Percentiles rank a stretch among this genome's conserved stretches.
These are phyloP conservation scores for Metschnikowia baotianmanensis DNA, from an alignment of 805 yeast species.

Conservation along the genomic window DNA sequence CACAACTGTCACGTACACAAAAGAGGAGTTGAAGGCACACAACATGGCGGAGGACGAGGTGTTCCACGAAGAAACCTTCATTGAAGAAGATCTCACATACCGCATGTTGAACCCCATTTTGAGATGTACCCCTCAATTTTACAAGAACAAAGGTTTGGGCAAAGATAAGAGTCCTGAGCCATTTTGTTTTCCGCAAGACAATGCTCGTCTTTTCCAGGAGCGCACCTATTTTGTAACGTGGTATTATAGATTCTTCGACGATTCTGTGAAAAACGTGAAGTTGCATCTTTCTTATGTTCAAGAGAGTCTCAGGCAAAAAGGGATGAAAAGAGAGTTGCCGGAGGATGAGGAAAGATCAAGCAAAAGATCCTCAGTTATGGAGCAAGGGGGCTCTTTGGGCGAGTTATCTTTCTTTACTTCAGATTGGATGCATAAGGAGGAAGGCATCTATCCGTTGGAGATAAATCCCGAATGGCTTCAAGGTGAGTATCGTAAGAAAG, in stretches of 20 bases:
- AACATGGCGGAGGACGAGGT: constrained; percentile 63
- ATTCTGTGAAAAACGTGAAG: constrained; percentile 57
- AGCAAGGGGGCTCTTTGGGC: constrained; percentile 35
- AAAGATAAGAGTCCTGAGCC: constrained; percentile 63
- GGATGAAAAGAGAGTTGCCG: constrained; percentile 49
- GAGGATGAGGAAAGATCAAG: constrained; percentile 16
- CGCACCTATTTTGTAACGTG: constrained; percentile 75
- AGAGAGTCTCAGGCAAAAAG: constrained; percentile 54
- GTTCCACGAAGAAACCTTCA: constrained; percentile 51
- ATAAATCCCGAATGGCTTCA: constrained; percentile 62
- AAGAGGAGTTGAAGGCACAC: constrained; percentile 68
- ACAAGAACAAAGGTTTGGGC: constrained; percentile 61
- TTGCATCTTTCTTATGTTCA: constrained; percentile 65
- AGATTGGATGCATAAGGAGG: constrained; percentile 63
- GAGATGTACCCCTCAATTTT: constrained; percentile 81
- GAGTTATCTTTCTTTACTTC: constrained; percentile 56
- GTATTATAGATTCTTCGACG: constrained; percentile 65
- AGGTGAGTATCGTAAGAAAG: constrained; percentile 50
- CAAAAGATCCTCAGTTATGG: constrained; percentile 35
- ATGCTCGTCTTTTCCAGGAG: constrained; percentile 53
- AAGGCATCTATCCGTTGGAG: constrained; percentile 65
- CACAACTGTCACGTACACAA: constrained; percentile 52
- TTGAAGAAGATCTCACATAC: constrained; percentile 73
- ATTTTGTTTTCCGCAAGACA: constrained; percentile 80
- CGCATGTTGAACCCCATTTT: constrained; percentile 71